phyloP scores from a whole-genome alignment of 495 filamentous ascomycete genomes.

The Aspergillus olivimuriae region DNA sequence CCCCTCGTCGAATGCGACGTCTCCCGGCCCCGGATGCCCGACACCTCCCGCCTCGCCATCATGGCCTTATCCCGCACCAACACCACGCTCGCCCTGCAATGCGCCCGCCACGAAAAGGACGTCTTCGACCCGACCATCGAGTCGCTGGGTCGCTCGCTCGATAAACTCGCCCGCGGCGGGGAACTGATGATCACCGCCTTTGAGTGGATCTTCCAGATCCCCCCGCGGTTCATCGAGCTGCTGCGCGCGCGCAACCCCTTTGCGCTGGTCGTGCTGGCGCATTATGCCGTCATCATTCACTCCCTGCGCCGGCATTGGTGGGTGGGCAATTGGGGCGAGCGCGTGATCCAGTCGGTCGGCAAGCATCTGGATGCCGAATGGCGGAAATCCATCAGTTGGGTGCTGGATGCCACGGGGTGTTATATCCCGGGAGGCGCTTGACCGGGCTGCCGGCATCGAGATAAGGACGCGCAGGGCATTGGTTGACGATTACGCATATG shows the following conservation, averaged over 20 bases:
- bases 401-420: constrained; percentile 35
- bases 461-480: not conserved
- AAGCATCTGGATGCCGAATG: constrained; percentile 24
- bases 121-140: constrained; percentile 25
- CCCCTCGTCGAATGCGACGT: constrained; percentile 21
- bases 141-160: constrained; percentile 22
- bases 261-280: constrained; percentile 46
- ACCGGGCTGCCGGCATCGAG: too few species aligned
- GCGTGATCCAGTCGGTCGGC: constrained; percentile 27
- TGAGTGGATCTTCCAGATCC: constrained; percentile 46
- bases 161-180: constrained; percentile 27
- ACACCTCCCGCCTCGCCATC: constrained; percentile 32
- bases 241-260: constrained; percentile 46
- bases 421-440: too few species aligned
- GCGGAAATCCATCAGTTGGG: constrained; percentile 32
- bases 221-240: constrained; percentile 43
- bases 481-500: not conserved
- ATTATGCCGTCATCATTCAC: constrained; percentile 45
- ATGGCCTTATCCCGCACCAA: constrained; percentile 26
- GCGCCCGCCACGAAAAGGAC: constrained; percentile 24
- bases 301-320: constrained; percentile 45
- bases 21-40: constrained; percentile 25
- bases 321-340: constrained; percentile 40
- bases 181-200: constrained; percentile 37
- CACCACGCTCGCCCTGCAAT: constrained; percentile 15